These are phyloP conservation scores for Dysphania ambrosioides DNA, from an alignment of 148 eudicot species.

Conservation along the genomic window DNA sequence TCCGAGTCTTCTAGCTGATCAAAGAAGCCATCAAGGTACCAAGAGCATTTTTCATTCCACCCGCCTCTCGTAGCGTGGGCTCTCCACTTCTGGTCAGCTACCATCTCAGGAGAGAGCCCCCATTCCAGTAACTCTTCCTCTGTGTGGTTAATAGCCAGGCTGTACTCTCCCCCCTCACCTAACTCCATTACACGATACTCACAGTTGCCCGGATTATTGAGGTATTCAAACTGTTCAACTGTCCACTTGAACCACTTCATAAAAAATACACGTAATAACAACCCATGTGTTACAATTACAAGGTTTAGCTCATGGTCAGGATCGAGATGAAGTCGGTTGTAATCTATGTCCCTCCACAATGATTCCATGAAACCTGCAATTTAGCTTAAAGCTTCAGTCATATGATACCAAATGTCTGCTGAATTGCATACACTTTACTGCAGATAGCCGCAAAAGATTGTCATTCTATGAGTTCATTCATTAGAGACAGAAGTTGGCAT, in stretches of 20 bases:
- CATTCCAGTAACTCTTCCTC: slow-evolving; percentile 61
- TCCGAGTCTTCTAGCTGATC: slow-evolving; percentile 48
- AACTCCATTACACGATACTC: slow-evolving; percentile 72
- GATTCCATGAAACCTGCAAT: slow-evolving; percentile 90
- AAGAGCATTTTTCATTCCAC: slow-evolving; percentile 62
- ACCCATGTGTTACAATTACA: slow-evolving; percentile 72
- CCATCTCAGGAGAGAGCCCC: slow-evolving; percentile 89
- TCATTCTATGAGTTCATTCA: too few species aligned
- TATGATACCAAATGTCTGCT: background rate
- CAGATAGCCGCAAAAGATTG: background rate
- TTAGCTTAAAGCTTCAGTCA: background rate
- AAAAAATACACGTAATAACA: slow-evolving; percentile 67
- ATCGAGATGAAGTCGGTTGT: slow-evolving; percentile 56
- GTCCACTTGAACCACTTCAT: slow-evolving; percentile 99
- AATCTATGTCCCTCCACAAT: slow-evolving; percentile 95
- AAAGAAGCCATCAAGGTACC: slow-evolving; percentile 77
- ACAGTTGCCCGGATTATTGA: slow-evolving; percentile 59
- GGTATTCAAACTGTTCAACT: slow-evolving; percentile 71
- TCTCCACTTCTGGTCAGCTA: slow-evolving; percentile 72
- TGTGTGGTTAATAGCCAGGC: slow-evolving; percentile 72
- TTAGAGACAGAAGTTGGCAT: background rate
- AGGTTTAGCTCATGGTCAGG: slow-evolving; percentile 65
- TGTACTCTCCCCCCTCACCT: slow-evolving; percentile 76
- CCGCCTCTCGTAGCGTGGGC: slow-evolving; percentile 48
- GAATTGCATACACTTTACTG: background rate